Evolutionary conservation across 352 stramenopile genomes (phyloP), one percentile per base, ranked within the genome.

Genomic region (Phytophthora fragariae): DNA sequence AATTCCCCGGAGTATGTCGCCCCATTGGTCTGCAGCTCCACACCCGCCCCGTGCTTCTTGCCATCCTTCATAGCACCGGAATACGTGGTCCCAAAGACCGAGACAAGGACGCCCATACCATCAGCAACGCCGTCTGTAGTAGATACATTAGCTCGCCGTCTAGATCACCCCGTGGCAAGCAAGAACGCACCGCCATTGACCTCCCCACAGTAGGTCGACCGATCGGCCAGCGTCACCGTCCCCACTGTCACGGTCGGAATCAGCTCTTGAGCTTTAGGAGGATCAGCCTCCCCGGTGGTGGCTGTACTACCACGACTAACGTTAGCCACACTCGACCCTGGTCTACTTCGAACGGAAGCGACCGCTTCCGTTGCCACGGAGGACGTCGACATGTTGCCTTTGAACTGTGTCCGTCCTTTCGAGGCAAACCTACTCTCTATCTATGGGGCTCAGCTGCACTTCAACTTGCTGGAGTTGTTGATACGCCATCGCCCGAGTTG

Each of bases 1-100:
- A 88, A 88, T 19, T 82, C 74, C 1, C 83, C 85, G 0, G 74
- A 79, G 52, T 82, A 92, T 15, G 60, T 57, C 2, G 77, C 63
- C 10, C 83, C 83, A 33, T 86, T 90, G 7, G 66, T 59, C 37
- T 78, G 54, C 33, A 82, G 50, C 39, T 83, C 72, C 10, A 90
- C 80, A n/a, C 85, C 85, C 9, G 73, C 61, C 15, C 81, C 82
- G 31, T 80, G 56, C 54, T 81, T 84, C 54, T 72, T 78, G 41
- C 80, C 75, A 3, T 70, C 27, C 10, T 59, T 52, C 41, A 92
- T 74, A 5, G 68, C 60, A 24, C 85, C 85, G 0, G 73, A 74
- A 66, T 88, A 92, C 10, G 55, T 72, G 0, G 57, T 62, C 2
- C 79, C 78, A 55, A 85, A 77, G 37, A 75, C 62, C 4, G 75